A percentile compares a stretch with the other conserved stretches of the same genome.
These are phyloP conservation scores for Lepidium africanum DNA, from an alignment of 345 rosid species.

Conservation along the genomic window DNA sequence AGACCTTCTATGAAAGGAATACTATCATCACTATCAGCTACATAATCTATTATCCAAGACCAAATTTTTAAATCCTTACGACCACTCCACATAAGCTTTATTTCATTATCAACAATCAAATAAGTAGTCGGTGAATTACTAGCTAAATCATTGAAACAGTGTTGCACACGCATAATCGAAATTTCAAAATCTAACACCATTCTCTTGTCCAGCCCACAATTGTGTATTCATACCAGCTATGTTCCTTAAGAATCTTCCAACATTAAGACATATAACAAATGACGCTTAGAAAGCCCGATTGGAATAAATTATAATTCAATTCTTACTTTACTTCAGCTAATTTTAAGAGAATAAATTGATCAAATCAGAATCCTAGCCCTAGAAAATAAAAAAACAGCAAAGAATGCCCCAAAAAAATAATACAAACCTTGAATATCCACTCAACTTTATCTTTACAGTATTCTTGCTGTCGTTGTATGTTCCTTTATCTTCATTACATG, in stretches of 20 bases:
- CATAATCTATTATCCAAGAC: slow-evolving; percentile 82
- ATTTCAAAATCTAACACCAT: slow-evolving; percentile 82
- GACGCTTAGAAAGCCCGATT: no score
- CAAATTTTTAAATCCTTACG: slow-evolving; percentile 90
- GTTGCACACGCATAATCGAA: slow-evolving; percentile 65
- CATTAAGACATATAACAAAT: background rate
- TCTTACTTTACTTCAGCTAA: no score
- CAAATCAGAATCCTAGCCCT: no score
- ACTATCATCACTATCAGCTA: slow-evolving; percentile 23
- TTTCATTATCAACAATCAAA: slow-evolving; percentile 66
- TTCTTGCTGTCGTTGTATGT: no score
- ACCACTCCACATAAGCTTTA: slow-evolving; percentile 80
- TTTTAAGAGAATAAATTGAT: no score
- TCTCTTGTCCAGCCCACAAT: slow-evolving; percentile 97
- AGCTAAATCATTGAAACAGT: slow-evolving; percentile 76
- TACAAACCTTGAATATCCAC: no score
- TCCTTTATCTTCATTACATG: no score
- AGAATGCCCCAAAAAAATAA: no score
- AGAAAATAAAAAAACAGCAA: no score
- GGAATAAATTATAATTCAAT: no score
- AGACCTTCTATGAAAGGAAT: slow-evolving; percentile 74
- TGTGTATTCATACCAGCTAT: slow-evolving; percentile 76
- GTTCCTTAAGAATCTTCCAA: slow-evolving; percentile 75
- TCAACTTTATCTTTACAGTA: no score
- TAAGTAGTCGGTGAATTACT: slow-evolving; percentile 71